These are phyloP conservation scores for Skeletonema tropicum DNA, from an alignment of 108 stramenopile genomes.

Conservation along the genomic window DNA sequence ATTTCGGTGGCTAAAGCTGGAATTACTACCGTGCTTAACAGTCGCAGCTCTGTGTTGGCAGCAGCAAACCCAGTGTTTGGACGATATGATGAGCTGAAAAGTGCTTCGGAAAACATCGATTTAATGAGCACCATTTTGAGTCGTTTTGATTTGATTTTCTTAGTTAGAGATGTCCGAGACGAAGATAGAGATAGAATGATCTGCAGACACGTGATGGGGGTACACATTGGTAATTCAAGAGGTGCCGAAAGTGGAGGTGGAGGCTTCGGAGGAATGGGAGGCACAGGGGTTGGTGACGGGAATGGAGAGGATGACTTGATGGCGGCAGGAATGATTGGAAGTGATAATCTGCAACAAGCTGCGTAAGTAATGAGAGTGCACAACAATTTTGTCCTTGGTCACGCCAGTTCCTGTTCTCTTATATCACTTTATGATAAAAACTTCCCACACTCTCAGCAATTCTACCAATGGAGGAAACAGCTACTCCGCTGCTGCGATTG, in stretches of 20 bases:
- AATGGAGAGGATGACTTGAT: conserved; percentile 50
- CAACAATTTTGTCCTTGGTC: background rate
- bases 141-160: conserved; percentile 98
- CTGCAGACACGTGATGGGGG: conserved; percentile 97
- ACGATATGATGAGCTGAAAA: conserved; percentile 96
- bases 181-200: conserved; percentile 95
- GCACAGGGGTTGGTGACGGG: conserved; percentile 26
- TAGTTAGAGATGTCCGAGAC: conserved; percentile 97
- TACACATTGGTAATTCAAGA: conserved; percentile 83
- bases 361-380: conserved; percentile 30
- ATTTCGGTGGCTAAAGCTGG: conserved; percentile 99
- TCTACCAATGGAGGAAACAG: conserved; percentile 51
- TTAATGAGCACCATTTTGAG: conserved; percentile 98
- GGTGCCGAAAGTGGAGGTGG: conserved; percentile 37
- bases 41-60: conserved; percentile 90
- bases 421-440: background rate
- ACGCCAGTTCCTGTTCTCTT: background rate
- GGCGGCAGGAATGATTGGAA: conserved; percentile 48
- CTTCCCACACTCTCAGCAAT: conserved; percentile 16
- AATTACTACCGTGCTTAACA: conserved; percentile 98
- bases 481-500: conserved; percentile 80
- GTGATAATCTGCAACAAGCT: conserved; percentile 44
- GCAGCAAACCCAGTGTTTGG: conserved; percentile 99
- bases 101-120: conserved; percentile 97
- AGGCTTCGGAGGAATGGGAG: conserved; percentile 24